These are phyloP conservation scores for Ceratocystiopsis minuta DNA, from an alignment of 2,329 filamentous ascomycete genomes.

Conservation along the genomic window DNA sequence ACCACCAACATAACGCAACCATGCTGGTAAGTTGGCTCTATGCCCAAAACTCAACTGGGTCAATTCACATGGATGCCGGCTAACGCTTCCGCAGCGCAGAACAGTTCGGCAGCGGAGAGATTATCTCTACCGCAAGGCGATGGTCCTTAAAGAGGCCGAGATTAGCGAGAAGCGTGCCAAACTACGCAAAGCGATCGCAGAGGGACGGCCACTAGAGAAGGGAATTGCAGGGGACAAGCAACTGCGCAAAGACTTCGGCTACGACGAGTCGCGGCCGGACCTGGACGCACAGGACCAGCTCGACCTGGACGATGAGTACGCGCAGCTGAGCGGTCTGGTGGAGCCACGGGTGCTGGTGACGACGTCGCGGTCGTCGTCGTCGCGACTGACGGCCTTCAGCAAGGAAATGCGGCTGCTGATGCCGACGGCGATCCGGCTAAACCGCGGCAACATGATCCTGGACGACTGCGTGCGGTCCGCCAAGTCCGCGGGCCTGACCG, in stretches of 20 bases:
- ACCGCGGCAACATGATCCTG: constrained; percentile 78
- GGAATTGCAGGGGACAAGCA: constrained; percentile 72
- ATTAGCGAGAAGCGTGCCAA: constrained; percentile 83
- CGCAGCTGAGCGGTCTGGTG: constrained; percentile 73
- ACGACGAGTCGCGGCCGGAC: constrained; percentile 67
- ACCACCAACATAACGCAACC: too few relatives aligned
- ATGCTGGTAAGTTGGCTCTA: too few relatives aligned
- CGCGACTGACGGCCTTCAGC: constrained; percentile 70
- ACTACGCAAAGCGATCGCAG: constrained; percentile 69
- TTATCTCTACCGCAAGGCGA: constrained; percentile 78
- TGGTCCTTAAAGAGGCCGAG: constrained; percentile 77
- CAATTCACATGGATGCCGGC: too few relatives aligned
- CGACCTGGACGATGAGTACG: constrained; percentile 77
- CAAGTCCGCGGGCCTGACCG: constrained; percentile 60
- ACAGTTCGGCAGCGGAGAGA: constrained; percentile 66
- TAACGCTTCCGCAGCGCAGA: constrained; percentile 30
- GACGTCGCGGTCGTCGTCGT: constrained; percentile 74
- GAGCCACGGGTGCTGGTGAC: constrained; percentile 68
- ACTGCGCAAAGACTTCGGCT: constrained; percentile 76
- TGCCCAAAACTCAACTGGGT: too few relatives aligned
- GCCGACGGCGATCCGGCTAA: constrained; percentile 73
- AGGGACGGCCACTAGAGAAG: constrained; percentile 69
- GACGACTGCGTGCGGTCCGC: constrained; percentile 72
- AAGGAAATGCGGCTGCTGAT: constrained; percentile 64
- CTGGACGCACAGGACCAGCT: constrained; percentile 48